phyloP scores from a whole-genome alignment of 2,329 filamentous ascomycete genomes.

The Diaporthe citriasiana region DNA sequence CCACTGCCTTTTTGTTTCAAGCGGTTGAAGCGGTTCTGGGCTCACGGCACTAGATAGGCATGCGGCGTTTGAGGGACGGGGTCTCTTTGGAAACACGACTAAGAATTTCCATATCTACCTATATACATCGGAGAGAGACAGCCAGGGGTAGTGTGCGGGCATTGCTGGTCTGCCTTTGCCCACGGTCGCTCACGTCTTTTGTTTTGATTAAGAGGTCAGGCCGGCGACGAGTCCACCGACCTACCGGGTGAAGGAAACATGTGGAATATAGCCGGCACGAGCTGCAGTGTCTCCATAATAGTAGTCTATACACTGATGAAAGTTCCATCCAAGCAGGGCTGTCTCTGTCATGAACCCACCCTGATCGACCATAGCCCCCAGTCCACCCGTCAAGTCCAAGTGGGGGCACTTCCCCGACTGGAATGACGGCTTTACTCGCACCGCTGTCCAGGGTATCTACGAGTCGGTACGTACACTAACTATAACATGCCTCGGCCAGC shows the following conservation, averaged over 20 bases:
- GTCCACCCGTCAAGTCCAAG: background rate
- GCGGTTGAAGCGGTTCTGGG: constrained; percentile 17
- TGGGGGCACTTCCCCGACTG: constrained; percentile 29
- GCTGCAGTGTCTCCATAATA: constrained; percentile 5
- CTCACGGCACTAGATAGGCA: constrained; percentile 28
- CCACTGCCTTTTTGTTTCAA: constrained; percentile 26
- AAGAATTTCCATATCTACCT: constrained; percentile 24
- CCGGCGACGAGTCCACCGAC: background rate
- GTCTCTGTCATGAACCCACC: background rate
- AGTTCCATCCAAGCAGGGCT: background rate
- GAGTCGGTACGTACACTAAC: background rate
- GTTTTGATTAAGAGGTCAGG: background rate
- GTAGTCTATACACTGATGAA: background rate
- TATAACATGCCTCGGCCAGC: constrained; percentile 2
- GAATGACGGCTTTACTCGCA: constrained; percentile 16
- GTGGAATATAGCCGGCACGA: background rate
- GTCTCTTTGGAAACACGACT: constrained; percentile 16
- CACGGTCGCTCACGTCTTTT: constrained; percentile 9
- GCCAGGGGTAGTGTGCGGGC: constrained; percentile 20
- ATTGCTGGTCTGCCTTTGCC: constrained; percentile 17
- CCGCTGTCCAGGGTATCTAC: constrained; percentile 18
- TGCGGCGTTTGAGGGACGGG: constrained; percentile 30
- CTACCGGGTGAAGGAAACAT: background rate
- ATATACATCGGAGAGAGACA: constrained; percentile 9
- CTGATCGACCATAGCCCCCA: background rate